phyloP scores from a whole-genome alignment of 1,139 yeast genomes.

The Hemisphaericaspora xylofermentans region DNA sequence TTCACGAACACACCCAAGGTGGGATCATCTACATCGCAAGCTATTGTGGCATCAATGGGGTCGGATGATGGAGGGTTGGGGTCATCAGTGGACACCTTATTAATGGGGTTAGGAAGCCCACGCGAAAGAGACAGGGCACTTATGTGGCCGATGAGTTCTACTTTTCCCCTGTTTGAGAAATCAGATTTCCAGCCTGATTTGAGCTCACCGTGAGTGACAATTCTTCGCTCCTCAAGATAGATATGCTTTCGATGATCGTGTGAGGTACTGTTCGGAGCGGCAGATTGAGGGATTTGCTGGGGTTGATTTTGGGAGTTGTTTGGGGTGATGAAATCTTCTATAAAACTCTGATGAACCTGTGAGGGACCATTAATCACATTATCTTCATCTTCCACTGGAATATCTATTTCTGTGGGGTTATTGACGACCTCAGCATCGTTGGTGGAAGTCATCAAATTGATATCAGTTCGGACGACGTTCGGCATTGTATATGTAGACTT shows the following conservation, averaged over 20 bases:
- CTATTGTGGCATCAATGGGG: constrained; percentile 53
- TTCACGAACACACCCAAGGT: constrained; percentile 71
- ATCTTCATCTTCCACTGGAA: constrained; percentile 12
- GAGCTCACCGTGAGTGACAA: constrained; percentile 75
- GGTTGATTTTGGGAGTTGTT: not conserved
- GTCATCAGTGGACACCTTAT: constrained; percentile 28
- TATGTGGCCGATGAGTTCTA: constrained; percentile 74
- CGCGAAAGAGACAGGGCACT: constrained; percentile 57
- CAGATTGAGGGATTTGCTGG: constrained; percentile 5
- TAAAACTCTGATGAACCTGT: constrained; percentile 26
- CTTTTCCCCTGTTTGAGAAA: constrained; percentile 69
- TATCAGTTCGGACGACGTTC: constrained; percentile 38
- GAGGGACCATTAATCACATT: constrained; percentile 22
- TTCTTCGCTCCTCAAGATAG: constrained; percentile 69
- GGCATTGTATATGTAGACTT: constrained; percentile 31
- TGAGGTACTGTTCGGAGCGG: no score
- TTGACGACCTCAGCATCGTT: not conserved
- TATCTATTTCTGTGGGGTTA: constrained; percentile 14
- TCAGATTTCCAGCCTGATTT: constrained; percentile 96
- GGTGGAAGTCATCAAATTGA: constrained; percentile 17
- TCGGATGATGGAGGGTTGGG: constrained; percentile 25
- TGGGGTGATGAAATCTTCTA: constrained; percentile 27
- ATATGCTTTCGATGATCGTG: constrained; percentile 31
- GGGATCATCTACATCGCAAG: constrained; percentile 84
- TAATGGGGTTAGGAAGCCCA: constrained; percentile 40